Base-by-base conservation (phyloP, 768 basidiomycete species). In the Tricholoma hemisulphureum region DNA sequence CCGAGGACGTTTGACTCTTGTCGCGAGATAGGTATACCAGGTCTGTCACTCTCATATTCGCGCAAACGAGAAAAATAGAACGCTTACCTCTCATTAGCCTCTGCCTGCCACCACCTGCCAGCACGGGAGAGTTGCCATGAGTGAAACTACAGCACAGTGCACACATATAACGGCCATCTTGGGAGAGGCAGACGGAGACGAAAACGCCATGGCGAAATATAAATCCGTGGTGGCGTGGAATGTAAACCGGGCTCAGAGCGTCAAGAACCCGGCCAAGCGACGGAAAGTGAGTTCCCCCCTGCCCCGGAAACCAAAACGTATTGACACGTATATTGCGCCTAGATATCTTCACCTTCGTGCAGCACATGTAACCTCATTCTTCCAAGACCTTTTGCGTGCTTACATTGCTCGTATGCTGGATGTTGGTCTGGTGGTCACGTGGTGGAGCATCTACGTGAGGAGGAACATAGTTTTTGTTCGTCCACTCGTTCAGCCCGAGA, bases 371-470 rank as follows among this genome's bases (percentile, higher is more conserved):
- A 73, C 8, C 51, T 77, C 1, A 65, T 83, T 1, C 73, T 91
- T 26, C 74, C 83, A 1, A 77, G 89, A 21, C 88, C 91, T 0
- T 85, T 88, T 64, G 84, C 81, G 3, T 93, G 91, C 62, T 73
- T 93, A 6, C 79, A 85, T n/a, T 93, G 91, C 63, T 65, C 82
- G 3, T 88, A 77, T 65, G 75, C 80, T 9, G 90, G 86, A 6
- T 92, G 91, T 61, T 93, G 90, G 90, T 59, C 69, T 11, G 75
- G 74, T 41, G 76, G 76, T 3, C 91, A 93, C 65, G 73, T 83
- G 24, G 64, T 74, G 1, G 70, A 66, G 4, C 92, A 94, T 69
- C 73, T 91, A 28, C 76, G 72, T 59, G 77, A 81, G 18, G 67
- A 76, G 1, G 77, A 78, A 1, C 91, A 94, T 71, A 64, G 66